These are phyloP conservation scores for Phytophthora capsici DNA, from an alignment of 352 stramenopile genomes.

Conservation along the genomic window DNA sequence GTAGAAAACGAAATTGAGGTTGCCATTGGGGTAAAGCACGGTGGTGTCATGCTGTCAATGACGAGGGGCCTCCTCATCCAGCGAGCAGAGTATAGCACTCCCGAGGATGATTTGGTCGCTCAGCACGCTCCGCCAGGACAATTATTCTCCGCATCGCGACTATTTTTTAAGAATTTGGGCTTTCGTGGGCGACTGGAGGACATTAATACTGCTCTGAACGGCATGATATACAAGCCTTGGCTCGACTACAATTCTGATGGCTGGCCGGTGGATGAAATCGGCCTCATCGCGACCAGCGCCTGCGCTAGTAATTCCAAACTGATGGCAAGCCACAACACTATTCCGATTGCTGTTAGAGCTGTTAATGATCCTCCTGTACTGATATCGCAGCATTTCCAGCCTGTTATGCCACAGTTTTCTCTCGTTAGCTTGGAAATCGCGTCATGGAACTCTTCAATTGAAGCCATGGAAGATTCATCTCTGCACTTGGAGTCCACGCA, in stretches of 20 bases:
- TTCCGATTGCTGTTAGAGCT: slow-evolving; percentile 35
- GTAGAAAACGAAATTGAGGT: slow-evolving; percentile 46
- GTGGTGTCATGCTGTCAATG: slow-evolving; percentile 63
- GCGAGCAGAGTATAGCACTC: slow-evolving; percentile 21
- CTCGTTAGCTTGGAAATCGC: slow-evolving; percentile 8
- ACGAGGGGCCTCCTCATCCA: slow-evolving; percentile 45
- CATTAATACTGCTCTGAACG: slow-evolving; percentile 54
- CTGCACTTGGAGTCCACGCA: slow-evolving; percentile 26
- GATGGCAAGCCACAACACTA: slow-evolving; percentile 8
- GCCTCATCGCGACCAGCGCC: slow-evolving; percentile 19
- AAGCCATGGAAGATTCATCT: slow-evolving; percentile 48
- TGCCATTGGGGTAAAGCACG: slow-evolving; percentile 41
- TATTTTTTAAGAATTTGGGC: slow-evolving; percentile 52
- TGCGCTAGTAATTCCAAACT: slow-evolving; percentile 3
- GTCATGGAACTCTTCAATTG: slow-evolving; percentile 18
- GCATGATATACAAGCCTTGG: slow-evolving; percentile 61
- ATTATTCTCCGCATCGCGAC: slow-evolving; percentile 26
- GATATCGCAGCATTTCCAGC: slow-evolving; percentile 39
- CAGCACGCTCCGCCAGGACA: slow-evolving; percentile 20
- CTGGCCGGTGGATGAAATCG: slow-evolving; percentile 45
- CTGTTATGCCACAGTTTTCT: slow-evolving; percentile 7
- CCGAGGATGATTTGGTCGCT: slow-evolving; percentile 13
- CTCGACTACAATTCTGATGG: slow-evolving; percentile 59
- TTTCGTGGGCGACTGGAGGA: slow-evolving; percentile 45
- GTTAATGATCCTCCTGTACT: slow-evolving; percentile 48